Conservation (phyloP, 2,329 filamentous ascomycete species). For the Fusarium sp. region DNA sequence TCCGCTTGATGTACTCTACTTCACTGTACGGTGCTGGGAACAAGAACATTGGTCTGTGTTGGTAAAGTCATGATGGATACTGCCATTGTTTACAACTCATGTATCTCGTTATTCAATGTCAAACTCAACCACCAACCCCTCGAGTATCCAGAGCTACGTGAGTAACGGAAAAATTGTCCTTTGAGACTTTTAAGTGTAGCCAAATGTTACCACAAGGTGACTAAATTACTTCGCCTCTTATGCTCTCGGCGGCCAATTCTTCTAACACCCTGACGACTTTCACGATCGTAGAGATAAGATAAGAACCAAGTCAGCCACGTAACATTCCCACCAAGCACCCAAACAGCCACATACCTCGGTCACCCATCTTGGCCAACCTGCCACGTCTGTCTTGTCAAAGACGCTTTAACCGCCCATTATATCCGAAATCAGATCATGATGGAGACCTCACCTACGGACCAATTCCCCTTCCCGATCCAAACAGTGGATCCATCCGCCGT, state of each 20-base stretch:
- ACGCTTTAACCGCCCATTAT: background rate
- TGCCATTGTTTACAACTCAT: background rate
- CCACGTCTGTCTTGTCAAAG: background rate
- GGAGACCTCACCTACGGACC: background rate
- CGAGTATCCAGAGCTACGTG: background rate
- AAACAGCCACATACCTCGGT: background rate
- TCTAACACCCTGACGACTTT: background rate
- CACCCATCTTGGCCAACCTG: background rate
- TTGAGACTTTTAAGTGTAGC: too few species aligned
- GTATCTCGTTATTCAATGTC: background rate
- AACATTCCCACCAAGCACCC: background rate
- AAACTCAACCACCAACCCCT: background rate
- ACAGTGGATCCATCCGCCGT: background rate
- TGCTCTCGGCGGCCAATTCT: background rate
- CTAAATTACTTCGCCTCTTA: background rate
- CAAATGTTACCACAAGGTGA: background rate
- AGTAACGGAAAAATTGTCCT: too few species aligned
- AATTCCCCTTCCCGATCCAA: background rate
- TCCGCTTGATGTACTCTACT: fast-evolving
- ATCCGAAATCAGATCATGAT: background rate
- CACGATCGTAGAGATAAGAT: background rate
- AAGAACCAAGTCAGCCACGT: background rate
- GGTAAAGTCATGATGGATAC: background rate
- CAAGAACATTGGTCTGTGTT: background rate
- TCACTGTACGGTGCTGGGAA: background rate